phyloP scores from a whole-genome alignment of 139 green algal species.

The Pseudopediastrum boryanum region DNA sequence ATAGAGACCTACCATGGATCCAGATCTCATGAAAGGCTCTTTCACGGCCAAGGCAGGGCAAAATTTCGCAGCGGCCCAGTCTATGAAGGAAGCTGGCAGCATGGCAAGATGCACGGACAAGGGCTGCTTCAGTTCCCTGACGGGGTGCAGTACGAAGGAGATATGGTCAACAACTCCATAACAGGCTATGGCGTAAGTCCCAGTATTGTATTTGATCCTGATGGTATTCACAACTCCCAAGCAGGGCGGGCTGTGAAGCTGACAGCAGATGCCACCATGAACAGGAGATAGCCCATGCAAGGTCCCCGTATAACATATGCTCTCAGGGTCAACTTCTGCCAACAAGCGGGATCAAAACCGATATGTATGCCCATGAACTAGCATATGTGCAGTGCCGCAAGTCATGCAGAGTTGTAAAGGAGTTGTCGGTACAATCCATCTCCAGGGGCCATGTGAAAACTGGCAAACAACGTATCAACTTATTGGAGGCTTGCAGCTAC shows the following conservation, averaged over 20 bases:
- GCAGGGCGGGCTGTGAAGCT: too few relatives aligned
- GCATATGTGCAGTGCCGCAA: too few relatives aligned
- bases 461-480: not conserved
- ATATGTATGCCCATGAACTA: too few relatives aligned
- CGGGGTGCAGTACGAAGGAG: conserved; percentile 54
- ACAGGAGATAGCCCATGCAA: too few relatives aligned
- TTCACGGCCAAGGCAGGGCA: conserved; percentile 42
- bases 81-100: conserved; percentile 58
- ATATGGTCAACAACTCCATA: conserved; percentile 51
- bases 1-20: conserved; percentile 37
- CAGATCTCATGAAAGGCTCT: conserved; percentile 23
- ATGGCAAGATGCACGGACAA: conserved; percentile 56
- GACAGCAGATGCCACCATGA: too few relatives aligned
- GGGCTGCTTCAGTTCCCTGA: conserved; percentile 62
- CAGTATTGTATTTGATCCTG: too few relatives aligned
- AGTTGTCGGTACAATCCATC: not conserved
- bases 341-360: too few relatives aligned
- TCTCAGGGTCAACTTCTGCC: too few relatives aligned
- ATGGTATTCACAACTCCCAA: too few relatives aligned
- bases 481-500: not conserved
- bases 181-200: conserved; percentile 55
- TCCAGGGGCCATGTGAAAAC: not conserved
- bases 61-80: conserved; percentile 48
- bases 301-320: too few relatives aligned
- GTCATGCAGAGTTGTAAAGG: too few relatives aligned